Base-by-base conservation (phyloP, 495 filamentous ascomycete genomes). In the Penicillium verhagenii region DNA sequence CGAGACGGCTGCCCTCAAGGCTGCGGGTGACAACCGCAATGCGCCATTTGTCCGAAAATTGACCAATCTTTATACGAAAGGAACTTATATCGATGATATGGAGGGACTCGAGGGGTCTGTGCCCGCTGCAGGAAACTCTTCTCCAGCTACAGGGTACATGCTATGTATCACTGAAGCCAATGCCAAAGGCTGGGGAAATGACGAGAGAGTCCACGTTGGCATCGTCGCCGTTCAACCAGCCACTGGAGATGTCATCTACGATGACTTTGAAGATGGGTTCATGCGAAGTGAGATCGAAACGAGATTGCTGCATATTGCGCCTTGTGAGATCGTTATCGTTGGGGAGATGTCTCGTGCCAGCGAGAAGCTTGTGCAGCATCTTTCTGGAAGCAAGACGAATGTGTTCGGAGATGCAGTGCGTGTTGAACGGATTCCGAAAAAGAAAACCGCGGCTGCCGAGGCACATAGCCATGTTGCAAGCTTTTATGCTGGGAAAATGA, bases 201-300 rank as follows among this genome's bases (percentile, higher is more conserved):
- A 97, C 66, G 94, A 99, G 68, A 96, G 88, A 59, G 92, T 96
- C 2, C 84, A 95, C 53, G 85, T 97, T 9, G 94, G 95, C 1
- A 85, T 99, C 53, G 80, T 99, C 10, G 94, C 95, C 21, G 94
- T 99, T 1, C 94, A 99, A 59, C 94, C 94, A 20, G 88, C 90
- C 0, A 97, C 95, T 0, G 94, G 94, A 40, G 94, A 97, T 63
- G 89, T 99, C 53, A 90, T 97, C 52, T 94, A 97, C 59, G 94
- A 99, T 65, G 86, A 89, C 39, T 99, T 99, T 59, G 91, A 97
- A 60, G 94, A 99, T 62, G 91, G 95, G 2, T 99, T 97, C 72
- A 99, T 97, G 95, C 81, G 94, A 39, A 91, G 89, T 52, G 94
- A 99, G 64, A 89, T 97, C 43, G 94, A 99, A 72, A 97, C 94